phyloP scores from a whole-genome alignment of 2,329 filamentous ascomycete genomes.

The Aspergillus piperis region DNA sequence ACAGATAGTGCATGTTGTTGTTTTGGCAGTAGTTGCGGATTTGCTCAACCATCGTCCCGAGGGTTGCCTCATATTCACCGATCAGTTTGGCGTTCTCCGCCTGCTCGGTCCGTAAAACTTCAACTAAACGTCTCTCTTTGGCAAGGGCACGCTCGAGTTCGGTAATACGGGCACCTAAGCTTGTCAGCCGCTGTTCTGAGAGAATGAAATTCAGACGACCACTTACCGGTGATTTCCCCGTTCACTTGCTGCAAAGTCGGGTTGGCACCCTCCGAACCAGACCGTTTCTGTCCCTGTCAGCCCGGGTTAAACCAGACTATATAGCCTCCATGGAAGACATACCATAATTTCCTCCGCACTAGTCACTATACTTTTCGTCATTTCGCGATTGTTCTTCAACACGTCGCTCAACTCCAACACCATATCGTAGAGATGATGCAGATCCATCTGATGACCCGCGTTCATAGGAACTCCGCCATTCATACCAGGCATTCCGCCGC shows the following conservation, averaged over 20 bases:
- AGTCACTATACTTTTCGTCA: constrained; percentile 51
- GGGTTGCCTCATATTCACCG: constrained; percentile 49
- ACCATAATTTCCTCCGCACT: constrained; percentile 54
- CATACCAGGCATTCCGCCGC: constrained; percentile 40
- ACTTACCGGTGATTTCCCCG: constrained; percentile 45
- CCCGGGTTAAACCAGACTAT: neutral
- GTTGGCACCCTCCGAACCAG: constrained; percentile 42
- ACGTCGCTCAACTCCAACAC: constrained; percentile 53
- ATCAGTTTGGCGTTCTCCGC: constrained; percentile 51
- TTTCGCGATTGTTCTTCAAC: constrained; percentile 52
- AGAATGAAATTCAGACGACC: neutral
- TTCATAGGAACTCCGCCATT: constrained; percentile 45
- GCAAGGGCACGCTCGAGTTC: constrained; percentile 52
- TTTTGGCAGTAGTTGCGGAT: constrained; percentile 54
- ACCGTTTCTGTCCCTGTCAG: constrained; percentile 41
- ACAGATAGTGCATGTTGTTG: constrained; percentile 50
- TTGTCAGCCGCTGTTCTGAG: neutral
- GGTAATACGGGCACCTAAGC: constrained; percentile 48
- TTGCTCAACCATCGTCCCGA: constrained; percentile 52
- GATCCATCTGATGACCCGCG: constrained; percentile 54
- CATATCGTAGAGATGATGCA: constrained; percentile 54
- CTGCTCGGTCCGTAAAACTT: constrained; percentile 49
- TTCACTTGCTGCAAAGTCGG: constrained; percentile 47
- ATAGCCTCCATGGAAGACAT: constrained; percentile 19
- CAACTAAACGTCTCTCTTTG: constrained; percentile 46